Base-by-base conservation (phyloP, 1,139 yeast genomes). In the Sugiyamaella neomexicana region DNA sequence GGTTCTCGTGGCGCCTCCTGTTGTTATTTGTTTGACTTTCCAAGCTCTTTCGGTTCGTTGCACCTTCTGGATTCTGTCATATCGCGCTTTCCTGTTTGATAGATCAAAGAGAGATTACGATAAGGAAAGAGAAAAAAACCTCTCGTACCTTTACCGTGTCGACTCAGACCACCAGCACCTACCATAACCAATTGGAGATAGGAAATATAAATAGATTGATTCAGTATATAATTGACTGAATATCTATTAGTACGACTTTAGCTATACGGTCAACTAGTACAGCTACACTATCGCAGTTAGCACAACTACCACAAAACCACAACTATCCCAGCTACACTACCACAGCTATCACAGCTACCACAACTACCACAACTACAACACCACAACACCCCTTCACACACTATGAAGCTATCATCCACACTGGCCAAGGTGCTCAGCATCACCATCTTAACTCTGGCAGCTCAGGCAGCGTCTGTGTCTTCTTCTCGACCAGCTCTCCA, bases 401-500 rank as follows among this genome's bases (percentile, higher is more conserved):
- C 23, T 13, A 42, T 42, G 46, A 42, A 42, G 29, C 20, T 42
- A 9, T 34, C 41, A 5, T 10, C 48, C 5, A 2, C 41, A 3
- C 16, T 45, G 15, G 40, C 32, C 12, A 15, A 25, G 9, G 8
- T 36, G 17, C 9, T 29, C 7, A 27, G 37, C 7, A 15, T 36
- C 12, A 16, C 20, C 13, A 32, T 13, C 7, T 25, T 36, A n/a
- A 29, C 36, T 8, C 41, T 46, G 36, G 17, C 41, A 8, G 32
- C 36, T 5, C 41, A 46, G 13, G 15, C 50, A 8, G 50, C 50
- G 5, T 37, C 50, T 2, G 32, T 46, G 13, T 29, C 44, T 12
- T 41, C 32, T n/a, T 43, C 46, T 6, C 36, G 51, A 47, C 55
- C 54, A 29, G 29, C 40, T 46, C 43, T 81, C 74, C 62, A 78